Base-by-base conservation (phyloP, 768 basidiomycete species). In the Xerocomus spinulosus region DNA sequence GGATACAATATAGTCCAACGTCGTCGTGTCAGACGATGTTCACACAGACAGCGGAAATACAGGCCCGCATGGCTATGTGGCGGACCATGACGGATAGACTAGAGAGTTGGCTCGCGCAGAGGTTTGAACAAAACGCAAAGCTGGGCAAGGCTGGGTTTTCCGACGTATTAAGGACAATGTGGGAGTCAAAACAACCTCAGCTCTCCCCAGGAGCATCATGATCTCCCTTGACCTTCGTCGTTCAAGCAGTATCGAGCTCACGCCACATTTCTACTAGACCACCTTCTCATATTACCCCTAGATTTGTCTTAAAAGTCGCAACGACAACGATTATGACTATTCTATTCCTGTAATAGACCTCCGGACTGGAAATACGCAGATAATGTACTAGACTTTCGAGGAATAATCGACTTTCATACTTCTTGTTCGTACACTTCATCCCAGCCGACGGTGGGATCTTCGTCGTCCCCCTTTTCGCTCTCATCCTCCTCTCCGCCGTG, bases 81-180 rank as follows among this genome's bases (percentile, higher is more conserved):
- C 76, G 87, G 59, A 79, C 78, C 28, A 81, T 90, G 40, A 87
- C 91, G 7, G 85, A 91, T 66, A 79, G 81, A 54, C 73, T 97
- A 33, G 94, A 97, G 72, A 74, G 73, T 57, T 92, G 87, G 81
- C 80, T 92, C 44, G 82, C 85, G 21, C 83, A 93, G 68, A 78
- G 92, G 49, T 96, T 97, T 57, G 85, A 89, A 67, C 85, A 91
- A 64, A 97, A 97, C 61, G 94, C 94, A 3, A 87, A 86, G 41
- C 70, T 87, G 28, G 94, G 94, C 44, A 90, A 92, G 67, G 70
- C 84, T 44, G 94, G 86, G 20, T 94, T 97, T 68, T 88, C 91
- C 36, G 88, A 92, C 61, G 92, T 97, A 25, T 68, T 96, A 54
- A 74, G 85, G 58, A 78, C 78, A 52, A 65, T 94, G 63, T 83